Evolutionary conservation across 495 filamentous ascomycete species (phyloP), one percentile per base, ranked within the genome.

Genomic region (Viridothelium virens): DNA sequence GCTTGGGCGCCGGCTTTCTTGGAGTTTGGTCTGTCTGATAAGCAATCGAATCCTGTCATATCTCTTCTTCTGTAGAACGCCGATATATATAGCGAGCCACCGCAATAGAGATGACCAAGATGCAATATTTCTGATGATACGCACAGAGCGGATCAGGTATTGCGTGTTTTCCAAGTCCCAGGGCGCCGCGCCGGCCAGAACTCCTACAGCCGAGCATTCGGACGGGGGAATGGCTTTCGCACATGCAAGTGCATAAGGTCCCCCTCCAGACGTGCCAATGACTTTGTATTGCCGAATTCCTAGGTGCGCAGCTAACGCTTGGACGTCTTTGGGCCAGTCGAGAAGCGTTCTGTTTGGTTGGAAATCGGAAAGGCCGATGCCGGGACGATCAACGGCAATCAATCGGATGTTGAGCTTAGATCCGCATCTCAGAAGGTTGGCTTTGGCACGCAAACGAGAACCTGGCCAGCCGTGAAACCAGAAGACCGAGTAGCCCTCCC

Each of bases 191-290:
- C 65, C 65, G n/a, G 14, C 31, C 38, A 67, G 44, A 34, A 67
- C 16, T 18, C 59, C 59, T n/a, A 67, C 44, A n/a, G 61, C 65
- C 63, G n/a, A 37, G 25, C 62, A 47, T 2, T 56, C 25, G 38
- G 47, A 44, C 12, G 61, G 11, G 33, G 56, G 61, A n/a, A 67
- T 47, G 6, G 31, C 2, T 25, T 10, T 50, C 14, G 66, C 66
- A 47, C 66, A 68, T n/a, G 66, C 66, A 33, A 68, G 62, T 7
- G 62, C 66, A 44, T 65, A 68, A 25, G 63, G 66, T 31, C 66
- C 61, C 33, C 66, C 66, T 38, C 66, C 66, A 31, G 50, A 65
- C 46, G 37, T 36, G 5, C 62, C 66, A 5, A 68, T 53, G 33
- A 68, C 62, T 25, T 38, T 33, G 38, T 65, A 68, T 48, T 65